phyloP scores from a whole-genome alignment of 257 asterid genomes.

The Rehmannia glutinosa region DNA sequence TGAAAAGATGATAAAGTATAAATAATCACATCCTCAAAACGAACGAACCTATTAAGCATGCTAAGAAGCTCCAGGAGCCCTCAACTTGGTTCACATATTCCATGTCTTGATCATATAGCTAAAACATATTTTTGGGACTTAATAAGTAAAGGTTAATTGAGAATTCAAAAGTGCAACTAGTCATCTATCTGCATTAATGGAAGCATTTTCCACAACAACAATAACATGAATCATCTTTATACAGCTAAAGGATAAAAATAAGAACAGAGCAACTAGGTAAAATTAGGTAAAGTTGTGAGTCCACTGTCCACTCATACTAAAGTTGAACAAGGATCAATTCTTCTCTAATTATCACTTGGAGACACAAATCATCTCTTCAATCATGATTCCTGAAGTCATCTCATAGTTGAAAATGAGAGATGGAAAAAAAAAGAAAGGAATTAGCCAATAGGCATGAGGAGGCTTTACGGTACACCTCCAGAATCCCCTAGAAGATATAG shows the following conservation, averaged over 20 bases:
- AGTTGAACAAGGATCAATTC: neutral
- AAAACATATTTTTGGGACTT: too few relatives aligned
- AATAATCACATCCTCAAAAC: too few relatives aligned
- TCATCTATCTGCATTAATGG: neutral
- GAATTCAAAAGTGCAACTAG: neutral
- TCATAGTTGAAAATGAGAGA: neutral
- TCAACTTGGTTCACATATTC: too few relatives aligned
- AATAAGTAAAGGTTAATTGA: neutral
- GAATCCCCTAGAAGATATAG: too few relatives aligned
- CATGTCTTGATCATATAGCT: too few relatives aligned
- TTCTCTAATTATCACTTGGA: neutral
- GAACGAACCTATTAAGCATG: too few relatives aligned
- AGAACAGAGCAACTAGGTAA: neutral
- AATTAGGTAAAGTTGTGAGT: too few relatives aligned
- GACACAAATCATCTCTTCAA: neutral
- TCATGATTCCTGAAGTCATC: neutral
- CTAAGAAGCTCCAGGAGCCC: too few relatives aligned
- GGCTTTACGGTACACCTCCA: too few relatives aligned
- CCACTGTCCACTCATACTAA: neutral
- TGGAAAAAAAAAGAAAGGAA: neutral
- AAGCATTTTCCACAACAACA: neutral
- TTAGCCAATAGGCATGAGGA: too few relatives aligned
- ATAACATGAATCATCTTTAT: too few relatives aligned
- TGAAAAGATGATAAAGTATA: too few relatives aligned
- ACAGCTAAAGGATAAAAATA: neutral